phyloP scores from a whole-genome alignment of 2,329 filamentous ascomycete genomes.

The Pseudogymnoascus sp. region DNA sequence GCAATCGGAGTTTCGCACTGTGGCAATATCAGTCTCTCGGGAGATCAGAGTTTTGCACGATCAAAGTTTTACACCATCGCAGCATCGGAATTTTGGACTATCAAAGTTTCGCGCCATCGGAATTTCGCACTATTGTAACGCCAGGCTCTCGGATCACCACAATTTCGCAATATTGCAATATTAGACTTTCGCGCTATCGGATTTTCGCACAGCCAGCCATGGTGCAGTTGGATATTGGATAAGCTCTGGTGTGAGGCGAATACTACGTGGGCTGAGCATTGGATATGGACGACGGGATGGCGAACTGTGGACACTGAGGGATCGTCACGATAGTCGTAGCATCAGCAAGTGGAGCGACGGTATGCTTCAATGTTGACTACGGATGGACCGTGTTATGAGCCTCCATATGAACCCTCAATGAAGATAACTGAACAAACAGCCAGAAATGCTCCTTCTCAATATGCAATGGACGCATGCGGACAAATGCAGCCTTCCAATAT shows the following conservation, averaged over 20 bases:
- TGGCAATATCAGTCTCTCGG: not conserved
- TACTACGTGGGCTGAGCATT: not conserved
- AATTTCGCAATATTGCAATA: not conserved
- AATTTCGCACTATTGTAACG: not conserved
- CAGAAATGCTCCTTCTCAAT: not conserved
- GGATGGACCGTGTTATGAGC: not conserved
- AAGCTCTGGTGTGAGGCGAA: not conserved
- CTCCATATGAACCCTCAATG: not conserved
- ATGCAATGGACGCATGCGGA: not conserved
- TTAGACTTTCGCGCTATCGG: not conserved
- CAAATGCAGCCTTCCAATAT: constrained; percentile 1
- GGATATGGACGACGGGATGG: not conserved
- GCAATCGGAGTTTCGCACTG: too few relatives aligned
- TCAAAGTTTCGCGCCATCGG: not conserved
- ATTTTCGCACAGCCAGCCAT: not conserved
- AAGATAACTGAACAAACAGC: not conserved
- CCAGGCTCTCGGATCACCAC: not conserved
- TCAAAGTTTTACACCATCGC: not conserved
- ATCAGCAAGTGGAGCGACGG: not conserved
- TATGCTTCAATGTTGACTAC: not conserved
- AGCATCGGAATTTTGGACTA: not conserved
- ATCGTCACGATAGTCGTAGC: not conserved
- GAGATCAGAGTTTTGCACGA: not conserved
- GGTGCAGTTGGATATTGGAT: not conserved
- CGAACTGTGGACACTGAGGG: not conserved